These are phyloP conservation scores for Acacia melanoxylon DNA, from an alignment of 306 rosid species.

Conservation along the genomic window DNA sequence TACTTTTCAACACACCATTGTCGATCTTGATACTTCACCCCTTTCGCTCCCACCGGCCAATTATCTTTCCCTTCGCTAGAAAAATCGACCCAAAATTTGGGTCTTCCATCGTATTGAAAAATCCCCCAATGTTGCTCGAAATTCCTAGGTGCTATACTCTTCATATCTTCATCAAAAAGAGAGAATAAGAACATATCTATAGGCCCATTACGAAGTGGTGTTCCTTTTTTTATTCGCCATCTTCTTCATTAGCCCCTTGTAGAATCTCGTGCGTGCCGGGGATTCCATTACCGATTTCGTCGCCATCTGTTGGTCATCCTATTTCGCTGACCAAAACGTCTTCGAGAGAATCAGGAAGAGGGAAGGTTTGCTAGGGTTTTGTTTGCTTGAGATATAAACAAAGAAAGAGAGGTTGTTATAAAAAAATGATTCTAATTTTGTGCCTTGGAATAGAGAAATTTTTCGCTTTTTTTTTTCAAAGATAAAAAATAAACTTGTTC, in stretches of 20 bases:
- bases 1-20: too few relatives aligned
- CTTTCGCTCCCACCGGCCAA: conserved; percentile 53
- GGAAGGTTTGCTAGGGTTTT: too few relatives aligned
- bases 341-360: too few relatives aligned
- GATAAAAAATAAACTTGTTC: too few relatives aligned
- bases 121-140: conserved; percentile 97
- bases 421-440: too few relatives aligned
- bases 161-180: conserved; percentile 60
- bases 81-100: conserved; percentile 66
- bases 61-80: conserved; percentile 43
- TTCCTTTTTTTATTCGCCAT: conserved; percentile 49
- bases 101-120: conserved; percentile 58
- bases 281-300: conserved; percentile 32
- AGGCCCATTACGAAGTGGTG: conserved; percentile 47
- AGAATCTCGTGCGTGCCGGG: conserved; percentile 47
- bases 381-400: too few relatives aligned
- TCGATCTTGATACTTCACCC: too few relatives aligned
- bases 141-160: conserved; percentile 60
- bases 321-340: conserved; percentile 71
- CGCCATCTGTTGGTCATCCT: conserved; percentile 90
- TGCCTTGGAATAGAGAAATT: too few relatives aligned
- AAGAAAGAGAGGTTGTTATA: too few relatives aligned
- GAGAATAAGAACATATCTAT: conserved; percentile 52
- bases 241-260: conserved; percentile 59
- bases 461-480: too few relatives aligned